phyloP scores from a whole-genome alignment of 768 basidiomycete species.

The Hortiboletus campestris region DNA sequence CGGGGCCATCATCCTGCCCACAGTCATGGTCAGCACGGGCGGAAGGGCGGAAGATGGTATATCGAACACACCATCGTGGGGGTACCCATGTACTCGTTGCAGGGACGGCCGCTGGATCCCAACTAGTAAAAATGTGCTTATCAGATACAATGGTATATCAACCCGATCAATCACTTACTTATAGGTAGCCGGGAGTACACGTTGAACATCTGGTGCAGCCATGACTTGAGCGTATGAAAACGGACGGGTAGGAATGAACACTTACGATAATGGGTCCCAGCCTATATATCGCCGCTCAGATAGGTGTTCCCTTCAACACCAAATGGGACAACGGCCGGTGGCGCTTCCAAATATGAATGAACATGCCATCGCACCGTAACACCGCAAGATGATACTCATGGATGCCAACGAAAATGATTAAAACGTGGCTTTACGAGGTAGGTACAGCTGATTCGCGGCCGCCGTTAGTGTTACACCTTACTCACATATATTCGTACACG shows the following conservation, averaged over 20 bases:
- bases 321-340: not conserved
- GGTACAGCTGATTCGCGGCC: no score
- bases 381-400: no score
- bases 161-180: conserved; percentile 8
- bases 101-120: conserved; percentile 25
- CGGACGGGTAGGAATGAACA: not conserved
- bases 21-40: not conserved
- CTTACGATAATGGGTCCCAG: not conserved
- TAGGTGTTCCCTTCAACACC: not conserved
- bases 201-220: conserved; percentile 25
- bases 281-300: not conserved
- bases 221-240: conserved; percentile 3
- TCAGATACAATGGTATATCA: not conserved
- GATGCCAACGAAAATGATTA: no score
- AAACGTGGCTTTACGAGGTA: no score
- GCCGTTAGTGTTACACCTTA: no score
- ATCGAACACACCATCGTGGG: conserved; percentile 20
- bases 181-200: conserved; percentile 9
- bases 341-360: no score
- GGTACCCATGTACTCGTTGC: conserved; percentile 26
- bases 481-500: no score
- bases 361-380: no score
- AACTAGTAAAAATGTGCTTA: conserved; percentile 5
- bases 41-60: accelerated
- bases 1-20: conserved; percentile 21